These are phyloP conservation scores for Fraxinus floribunda DNA, from an alignment of 305 asterid genomes.

Conservation along the genomic window DNA sequence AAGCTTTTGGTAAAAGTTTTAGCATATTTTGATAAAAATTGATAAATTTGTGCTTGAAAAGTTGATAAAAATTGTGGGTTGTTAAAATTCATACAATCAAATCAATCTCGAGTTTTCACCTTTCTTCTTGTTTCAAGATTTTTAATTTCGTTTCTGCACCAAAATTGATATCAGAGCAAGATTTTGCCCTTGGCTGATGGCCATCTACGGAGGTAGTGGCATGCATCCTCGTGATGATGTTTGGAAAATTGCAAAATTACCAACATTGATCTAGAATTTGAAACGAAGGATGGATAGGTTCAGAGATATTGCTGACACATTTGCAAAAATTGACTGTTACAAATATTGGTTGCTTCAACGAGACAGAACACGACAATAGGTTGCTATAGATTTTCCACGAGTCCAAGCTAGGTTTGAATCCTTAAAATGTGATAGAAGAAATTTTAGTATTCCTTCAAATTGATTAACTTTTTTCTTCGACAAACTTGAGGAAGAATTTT, in stretches of 20 bases:
- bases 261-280: not conserved
- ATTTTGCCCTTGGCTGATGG: not conserved
- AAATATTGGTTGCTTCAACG: not conserved
- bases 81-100: not conserved
- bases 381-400: not conserved
- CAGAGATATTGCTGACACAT: not conserved
- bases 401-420: not conserved
- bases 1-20: not conserved
- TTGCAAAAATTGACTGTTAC: not conserved
- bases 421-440: not conserved
- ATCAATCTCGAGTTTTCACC: not conserved
- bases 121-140: not conserved
- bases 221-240: not conserved
- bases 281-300: too few species aligned
- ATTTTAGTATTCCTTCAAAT: not conserved
- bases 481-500: not conserved
- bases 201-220: not conserved
- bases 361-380: not conserved
- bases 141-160: too few species aligned
- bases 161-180: not conserved
- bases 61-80: not conserved
- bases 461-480: not conserved
- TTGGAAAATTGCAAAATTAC: not conserved
- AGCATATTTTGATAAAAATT: not conserved
- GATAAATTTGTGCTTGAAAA: too few species aligned